Conservation (phyloP, 768 basidiomycete genomes). For the Baorangia bicolor region DNA sequence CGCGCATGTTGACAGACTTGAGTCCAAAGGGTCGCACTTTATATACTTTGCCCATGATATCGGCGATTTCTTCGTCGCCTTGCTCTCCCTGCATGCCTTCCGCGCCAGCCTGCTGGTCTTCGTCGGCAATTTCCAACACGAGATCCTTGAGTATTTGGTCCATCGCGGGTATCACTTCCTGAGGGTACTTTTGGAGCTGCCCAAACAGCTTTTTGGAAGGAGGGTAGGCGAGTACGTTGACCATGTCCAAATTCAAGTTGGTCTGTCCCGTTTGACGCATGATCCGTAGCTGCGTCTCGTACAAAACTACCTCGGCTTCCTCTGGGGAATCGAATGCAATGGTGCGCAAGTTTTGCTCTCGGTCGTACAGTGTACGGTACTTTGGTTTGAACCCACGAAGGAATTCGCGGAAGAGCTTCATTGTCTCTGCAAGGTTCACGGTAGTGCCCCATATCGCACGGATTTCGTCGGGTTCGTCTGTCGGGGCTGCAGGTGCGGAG, state of each 20-base stretch:
- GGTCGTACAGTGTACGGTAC: slow-evolving; percentile 74
- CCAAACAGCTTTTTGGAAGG: slow-evolving; percentile 77
- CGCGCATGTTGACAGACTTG: slow-evolving; percentile 86
- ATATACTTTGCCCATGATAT: slow-evolving; percentile 85
- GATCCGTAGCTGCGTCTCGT: slow-evolving; percentile 77
- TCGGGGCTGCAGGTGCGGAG: slow-evolving; percentile 59
- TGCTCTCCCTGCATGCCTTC: slow-evolving; percentile 76
- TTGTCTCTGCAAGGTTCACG: slow-evolving; percentile 86
- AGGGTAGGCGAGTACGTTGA: slow-evolving; percentile 85
- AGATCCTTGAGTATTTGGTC: slow-evolving; percentile 94
- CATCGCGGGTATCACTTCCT: slow-evolving; percentile 96
- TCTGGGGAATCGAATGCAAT: slow-evolving; percentile 55
- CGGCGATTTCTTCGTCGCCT: slow-evolving; percentile 83
- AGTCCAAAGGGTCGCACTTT: slow-evolving; percentile 93
- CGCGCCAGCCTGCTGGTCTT: slow-evolving; percentile 67
- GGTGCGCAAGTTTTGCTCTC: slow-evolving; percentile 53
- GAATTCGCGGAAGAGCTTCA: slow-evolving; percentile 88
- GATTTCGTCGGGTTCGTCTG: slow-evolving; percentile 79
- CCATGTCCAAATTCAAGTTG: slow-evolving; percentile 87
- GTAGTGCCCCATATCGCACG: slow-evolving; percentile 98
- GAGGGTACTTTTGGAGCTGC: slow-evolving; percentile 90
- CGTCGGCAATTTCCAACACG: slow-evolving; percentile 84
- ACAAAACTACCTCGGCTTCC: slow-evolving; percentile 66
- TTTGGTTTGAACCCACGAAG: slow-evolving; percentile 91
- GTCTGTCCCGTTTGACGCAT: slow-evolving; percentile 93